A percentile compares a stretch with the other conserved stretches of the same genome.
phyloP scores from a whole-genome alignment of 2,329 filamentous ascomycete genomes.

The Scortechinia acanthostroma region DNA sequence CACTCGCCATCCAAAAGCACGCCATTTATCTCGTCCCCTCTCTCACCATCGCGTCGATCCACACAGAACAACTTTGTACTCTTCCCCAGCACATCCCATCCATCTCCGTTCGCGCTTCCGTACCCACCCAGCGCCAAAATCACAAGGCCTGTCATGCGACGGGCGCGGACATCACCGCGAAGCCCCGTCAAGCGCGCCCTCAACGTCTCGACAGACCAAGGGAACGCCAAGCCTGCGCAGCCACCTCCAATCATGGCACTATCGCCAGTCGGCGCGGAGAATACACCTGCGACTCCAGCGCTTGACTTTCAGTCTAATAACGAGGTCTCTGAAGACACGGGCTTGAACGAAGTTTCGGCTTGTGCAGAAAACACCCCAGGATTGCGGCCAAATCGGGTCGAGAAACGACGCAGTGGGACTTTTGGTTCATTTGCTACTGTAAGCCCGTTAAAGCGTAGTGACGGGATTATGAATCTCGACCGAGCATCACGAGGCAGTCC shows the following conservation, averaged over 20 bases:
- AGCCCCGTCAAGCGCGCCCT: background rate
- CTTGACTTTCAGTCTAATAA: background rate
- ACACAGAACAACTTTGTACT: background rate
- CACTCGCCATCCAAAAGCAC: background rate
- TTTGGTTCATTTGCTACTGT: background rate
- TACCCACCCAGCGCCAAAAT: slow-evolving; percentile 2
- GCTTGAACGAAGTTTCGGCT: background rate
- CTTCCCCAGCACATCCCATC: background rate
- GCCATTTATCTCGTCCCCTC: background rate
- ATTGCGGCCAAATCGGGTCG: background rate
- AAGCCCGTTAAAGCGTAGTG: background rate
- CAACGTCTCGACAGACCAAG: background rate
- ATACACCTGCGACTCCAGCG: background rate
- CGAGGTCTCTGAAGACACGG: background rate
- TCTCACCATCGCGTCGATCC: background rate
- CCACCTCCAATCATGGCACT: too few relatives aligned
- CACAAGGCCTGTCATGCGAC: background rate
- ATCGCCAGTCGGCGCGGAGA: background rate
- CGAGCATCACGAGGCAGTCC: background rate
- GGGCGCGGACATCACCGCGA: background rate
- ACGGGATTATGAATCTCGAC: slow-evolving; percentile 1
- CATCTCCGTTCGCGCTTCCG: background rate
- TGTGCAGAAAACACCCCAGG: background rate
- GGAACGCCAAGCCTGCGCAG: background rate
- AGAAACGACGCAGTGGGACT: background rate